phyloP scores from a whole-genome alignment of 768 basidiomycete species.

The Asterophora parasitica region DNA sequence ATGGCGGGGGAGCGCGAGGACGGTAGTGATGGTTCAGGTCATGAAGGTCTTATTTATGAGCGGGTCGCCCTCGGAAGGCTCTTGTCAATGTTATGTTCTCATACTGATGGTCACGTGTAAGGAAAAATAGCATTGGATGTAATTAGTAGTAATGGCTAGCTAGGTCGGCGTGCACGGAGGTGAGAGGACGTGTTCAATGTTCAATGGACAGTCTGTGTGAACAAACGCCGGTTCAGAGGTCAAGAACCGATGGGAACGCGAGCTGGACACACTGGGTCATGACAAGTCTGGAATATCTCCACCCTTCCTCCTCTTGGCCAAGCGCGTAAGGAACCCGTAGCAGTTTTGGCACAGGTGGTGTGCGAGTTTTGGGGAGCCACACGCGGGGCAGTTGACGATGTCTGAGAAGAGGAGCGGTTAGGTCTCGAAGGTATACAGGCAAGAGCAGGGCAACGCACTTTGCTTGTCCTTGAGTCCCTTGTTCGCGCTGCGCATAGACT shows the following conservation, averaged over 20 bases:
- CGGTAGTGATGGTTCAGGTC: neutral
- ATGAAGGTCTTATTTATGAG: constrained; percentile 5
- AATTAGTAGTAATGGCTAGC: neutral
- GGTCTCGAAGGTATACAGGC: neutral
- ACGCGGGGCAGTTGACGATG: constrained; percentile 86
- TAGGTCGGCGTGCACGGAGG: neutral
- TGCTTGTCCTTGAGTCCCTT: constrained; percentile 94
- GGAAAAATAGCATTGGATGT: constrained; percentile 1
- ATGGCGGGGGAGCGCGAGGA: constrained; percentile 6
- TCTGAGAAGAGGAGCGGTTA: constrained; percentile 41
- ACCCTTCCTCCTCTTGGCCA: constrained; percentile 51
- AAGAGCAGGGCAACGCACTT: constrained; percentile 44
- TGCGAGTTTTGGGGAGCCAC: constrained; percentile 82
- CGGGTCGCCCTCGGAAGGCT: constrained; percentile 11
- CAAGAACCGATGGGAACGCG: neutral
- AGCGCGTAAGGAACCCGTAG: constrained; percentile 63
- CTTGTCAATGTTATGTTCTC: neutral
- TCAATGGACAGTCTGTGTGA: neutral
- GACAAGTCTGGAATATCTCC: constrained; percentile 35
- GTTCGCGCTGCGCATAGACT: constrained; percentile 91
- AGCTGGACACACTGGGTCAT: constrained; percentile 18
- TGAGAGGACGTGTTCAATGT: too few species aligned
- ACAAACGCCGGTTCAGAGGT: neutral
- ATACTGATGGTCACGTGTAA: constrained; percentile 14
- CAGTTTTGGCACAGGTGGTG: constrained; percentile 85